Evolutionary conservation across 139 green algal genomes (phyloP).

Genomic region (Chlamydomonas applanata): DNA sequence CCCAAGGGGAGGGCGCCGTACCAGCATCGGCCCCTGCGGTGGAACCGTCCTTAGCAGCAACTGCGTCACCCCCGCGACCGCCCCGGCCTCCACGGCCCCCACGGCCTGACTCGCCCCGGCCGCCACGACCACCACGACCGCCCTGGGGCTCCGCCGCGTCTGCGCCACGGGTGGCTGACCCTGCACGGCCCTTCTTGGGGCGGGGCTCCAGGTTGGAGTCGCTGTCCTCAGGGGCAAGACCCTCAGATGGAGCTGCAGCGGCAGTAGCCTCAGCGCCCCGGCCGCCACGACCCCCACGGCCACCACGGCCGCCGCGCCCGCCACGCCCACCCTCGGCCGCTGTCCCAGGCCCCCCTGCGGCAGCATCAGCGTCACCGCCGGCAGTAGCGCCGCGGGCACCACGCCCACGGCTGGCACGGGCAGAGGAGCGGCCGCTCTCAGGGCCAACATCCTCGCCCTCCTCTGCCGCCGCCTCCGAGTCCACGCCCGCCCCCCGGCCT

Average conservation of each 20-base stretch:
- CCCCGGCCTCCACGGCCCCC: too few species aligned
- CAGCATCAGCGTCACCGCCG: too few species aligned
- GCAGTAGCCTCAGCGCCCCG: not conserved
- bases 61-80: not conserved
- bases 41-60: too few species aligned
- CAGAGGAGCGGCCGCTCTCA: too few species aligned
- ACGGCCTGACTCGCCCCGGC: not conserved
- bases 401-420: too few species aligned
- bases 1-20: too few species aligned
- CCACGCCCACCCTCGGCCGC: too few species aligned
- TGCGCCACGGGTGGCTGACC: not conserved
- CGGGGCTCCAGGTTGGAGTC: not conserved
- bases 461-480: too few species aligned
- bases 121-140: not conserved
- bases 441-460: too few species aligned
- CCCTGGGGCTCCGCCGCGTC: not conserved
- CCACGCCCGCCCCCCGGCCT: not conserved
- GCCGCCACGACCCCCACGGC: not conserved
- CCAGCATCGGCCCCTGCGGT: too few species aligned
- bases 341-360: too few species aligned
- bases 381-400: too few species aligned
- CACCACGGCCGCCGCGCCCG: slow-evolving; percentile 5
- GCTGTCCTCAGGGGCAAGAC: not conserved
- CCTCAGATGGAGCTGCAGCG: not conserved
- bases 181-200: not conserved